These are phyloP conservation scores for Vicia villosa DNA, from an alignment of 306 rosid species.

Conservation along the genomic window DNA sequence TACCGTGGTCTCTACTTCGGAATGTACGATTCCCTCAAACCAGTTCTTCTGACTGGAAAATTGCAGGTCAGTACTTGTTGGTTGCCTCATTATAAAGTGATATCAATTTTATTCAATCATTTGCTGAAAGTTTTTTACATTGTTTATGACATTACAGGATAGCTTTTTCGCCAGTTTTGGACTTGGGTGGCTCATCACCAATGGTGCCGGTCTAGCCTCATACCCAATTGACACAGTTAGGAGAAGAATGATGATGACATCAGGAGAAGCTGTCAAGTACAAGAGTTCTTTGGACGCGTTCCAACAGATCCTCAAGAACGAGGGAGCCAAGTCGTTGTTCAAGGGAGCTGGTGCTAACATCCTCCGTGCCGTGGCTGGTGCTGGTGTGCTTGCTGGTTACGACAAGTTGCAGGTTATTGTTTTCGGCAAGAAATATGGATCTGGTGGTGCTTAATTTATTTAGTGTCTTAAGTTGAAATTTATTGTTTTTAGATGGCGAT, in stretches of 20 bases:
- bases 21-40: slow-evolving; percentile 80
- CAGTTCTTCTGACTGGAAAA: slow-evolving; percentile 69
- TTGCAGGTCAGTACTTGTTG: slow-evolving; percentile 58
- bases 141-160: slow-evolving; percentile 51
- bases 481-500: slow-evolving; percentile 73
- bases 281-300: slow-evolving; percentile 81
- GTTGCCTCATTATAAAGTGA: too few species aligned
- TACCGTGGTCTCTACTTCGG: slow-evolving; percentile 95
- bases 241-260: slow-evolving; percentile 99
- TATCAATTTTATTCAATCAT: background rate
- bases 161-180: slow-evolving; percentile 91
- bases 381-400: slow-evolving; percentile 95
- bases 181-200: slow-evolving; percentile 91
- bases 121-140: background rate
- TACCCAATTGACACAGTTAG: slow-evolving; percentile 94
- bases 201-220: slow-evolving; percentile 88
- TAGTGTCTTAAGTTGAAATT: background rate
- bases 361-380: slow-evolving; percentile 89
- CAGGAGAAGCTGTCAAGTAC: slow-evolving; percentile 95
- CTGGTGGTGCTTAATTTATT: slow-evolving; percentile 64
- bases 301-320: slow-evolving; percentile 72
- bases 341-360: slow-evolving; percentile 98
- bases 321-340: slow-evolving; percentile 85
- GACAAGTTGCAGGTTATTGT: slow-evolving; percentile 81
- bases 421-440: slow-evolving; percentile 87